phyloP scores from a whole-genome alignment of 495 filamentous ascomycete genomes.

The Penicillium parvum region DNA sequence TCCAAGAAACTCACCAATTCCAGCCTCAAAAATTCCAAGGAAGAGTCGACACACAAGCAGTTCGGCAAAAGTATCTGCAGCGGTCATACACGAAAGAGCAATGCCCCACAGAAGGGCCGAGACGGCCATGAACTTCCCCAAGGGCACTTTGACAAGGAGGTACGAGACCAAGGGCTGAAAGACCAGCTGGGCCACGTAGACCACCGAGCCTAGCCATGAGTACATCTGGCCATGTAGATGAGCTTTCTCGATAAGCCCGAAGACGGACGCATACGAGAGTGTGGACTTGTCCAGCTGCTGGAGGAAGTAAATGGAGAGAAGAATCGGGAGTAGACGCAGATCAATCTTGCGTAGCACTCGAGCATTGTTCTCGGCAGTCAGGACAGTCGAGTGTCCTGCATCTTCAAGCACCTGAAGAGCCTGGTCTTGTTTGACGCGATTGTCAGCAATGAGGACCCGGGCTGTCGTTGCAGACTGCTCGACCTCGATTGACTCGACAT shows the following conservation, averaged over 20 bases:
- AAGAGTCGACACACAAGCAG: slow-evolving; percentile 56
- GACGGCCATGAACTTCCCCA: slow-evolving; percentile 52
- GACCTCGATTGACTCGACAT: slow-evolving; percentile 33
- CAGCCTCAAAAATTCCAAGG: slow-evolving; percentile 58
- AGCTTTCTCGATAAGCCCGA: slow-evolving; percentile 43
- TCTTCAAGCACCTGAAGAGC: slow-evolving; percentile 44
- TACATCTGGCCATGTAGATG: slow-evolving; percentile 47
- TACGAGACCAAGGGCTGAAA: slow-evolving; percentile 39
- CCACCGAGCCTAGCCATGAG: slow-evolving; percentile 48
- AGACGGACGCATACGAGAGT: slow-evolving; percentile 50
- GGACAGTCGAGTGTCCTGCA: slow-evolving; percentile 32
- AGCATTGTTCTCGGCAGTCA: slow-evolving; percentile 52
- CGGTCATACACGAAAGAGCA: slow-evolving; percentile 51
- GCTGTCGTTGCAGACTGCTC: slow-evolving; percentile 9
- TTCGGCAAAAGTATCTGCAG: slow-evolving; percentile 50
- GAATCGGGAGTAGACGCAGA: slow-evolving; percentile 47
- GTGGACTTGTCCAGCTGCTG: slow-evolving; percentile 58
- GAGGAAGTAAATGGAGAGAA: slow-evolving; percentile 42
- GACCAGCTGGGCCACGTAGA: slow-evolving; percentile 50
- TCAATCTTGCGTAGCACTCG: slow-evolving; percentile 52
- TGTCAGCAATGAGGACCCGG: background rate
- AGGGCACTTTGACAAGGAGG: slow-evolving; percentile 34
- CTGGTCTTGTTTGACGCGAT: slow-evolving; percentile 32
- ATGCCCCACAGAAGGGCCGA: slow-evolving; percentile 59
- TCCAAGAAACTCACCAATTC: slow-evolving; percentile 29